Evolutionary conservation across 2,329 filamentous ascomycete genomes (phyloP), one percentile per base, ranked within the genome.

Genomic region (Zymoseptoria passerinii): DNA sequence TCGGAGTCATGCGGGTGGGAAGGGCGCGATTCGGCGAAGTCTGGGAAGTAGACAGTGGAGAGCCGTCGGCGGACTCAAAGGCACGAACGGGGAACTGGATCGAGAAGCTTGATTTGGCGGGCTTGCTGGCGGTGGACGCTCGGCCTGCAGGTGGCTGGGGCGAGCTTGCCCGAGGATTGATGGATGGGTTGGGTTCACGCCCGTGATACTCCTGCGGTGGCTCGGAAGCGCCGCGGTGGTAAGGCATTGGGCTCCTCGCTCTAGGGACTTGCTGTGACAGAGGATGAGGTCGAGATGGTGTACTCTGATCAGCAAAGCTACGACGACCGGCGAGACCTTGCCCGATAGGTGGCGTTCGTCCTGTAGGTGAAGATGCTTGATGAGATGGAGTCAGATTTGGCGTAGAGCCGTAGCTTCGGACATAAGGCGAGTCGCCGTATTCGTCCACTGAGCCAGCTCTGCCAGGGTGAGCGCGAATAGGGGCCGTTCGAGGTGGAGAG

Each of bases 1-100:
- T 64, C 72, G 50, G 28, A 23, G 29, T 58, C 52, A 23, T 54
- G 57, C 54, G 50, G 59, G 62, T 57, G 23, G 70, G 62, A 62
- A 71, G 63, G 48, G 72, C 58, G 50, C 68, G 8, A 69, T 71
- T 16, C 50, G 35, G 35, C 57, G 55, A 28, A 60, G 59, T 44
- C 56, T 28, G 70, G 61, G 63, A 71, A 62, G 48, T 72, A 58
- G 53, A 69, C 7, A 69, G 72, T 13, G 80, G 80, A 50, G 75
- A 80, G 3, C 62, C 59, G 56, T 71, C 67, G 13, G 67, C 66
- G 4, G 68, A 68, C 29, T 70, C 70, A 44, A 70, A 69, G 2
- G 68, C 66, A 48, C 68, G 66, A 10, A 72, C 67, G 23, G 70
- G 70, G 52, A 65, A 64, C 52, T 70, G 70, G 13, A 72, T 62